Base-by-base conservation (phyloP, 495 filamentous ascomycete genomes). In the Talaromyces trachyspermus region DNA sequence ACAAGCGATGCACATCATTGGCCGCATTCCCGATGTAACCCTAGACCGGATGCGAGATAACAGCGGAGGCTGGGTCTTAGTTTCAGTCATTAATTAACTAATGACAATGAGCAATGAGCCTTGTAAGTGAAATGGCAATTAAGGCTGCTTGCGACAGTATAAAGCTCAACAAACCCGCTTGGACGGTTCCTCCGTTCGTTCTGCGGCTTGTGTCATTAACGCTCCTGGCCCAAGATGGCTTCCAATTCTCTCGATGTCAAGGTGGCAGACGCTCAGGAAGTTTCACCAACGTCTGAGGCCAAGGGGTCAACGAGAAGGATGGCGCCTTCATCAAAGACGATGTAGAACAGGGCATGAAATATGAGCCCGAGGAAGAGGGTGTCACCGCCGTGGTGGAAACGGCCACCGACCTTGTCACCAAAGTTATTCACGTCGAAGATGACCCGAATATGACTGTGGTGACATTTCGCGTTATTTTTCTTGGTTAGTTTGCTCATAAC, bases 381-480 rank as follows among this genome's bases (percentile, higher is more conserved):
- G 15, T 6, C 20, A 43, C 40, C 15, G 15, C 44, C 8, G 44
- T 47, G n/a, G 30, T 50, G n/a, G 32, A 25, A 20, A 50, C 48
- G 9, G 54, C 62, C 36, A 50, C 57, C 32, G 59, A 64, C 17
- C 41, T 65, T 8, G 50, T 64, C 42, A 64, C 61, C 14, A 54
- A 65, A 15, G 52, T 61, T 18, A 51, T 67, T 14, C 49, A 58
- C 19, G 54, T 62, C 8, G 57, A 65, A 24, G 63, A 67, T 50
- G 53, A 67, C 38, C 63, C 63, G 7, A 50, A 50, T 32, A 26
- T 62, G 25, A 58, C 46, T 32, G 56, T 59, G 12, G 60, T 56
- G 52, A 67, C 63, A 0, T 52, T 67, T 44, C 56, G 63, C 4
- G 57, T 56, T 44, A 39, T 61, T n/a, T 52, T 64, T 32, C 30